A percentile compares a stretch with the other conserved stretches of the same genome.
phyloP scores from a whole-genome alignment of 306 rosid species.

The Hippophae rhamnoides region DNA sequence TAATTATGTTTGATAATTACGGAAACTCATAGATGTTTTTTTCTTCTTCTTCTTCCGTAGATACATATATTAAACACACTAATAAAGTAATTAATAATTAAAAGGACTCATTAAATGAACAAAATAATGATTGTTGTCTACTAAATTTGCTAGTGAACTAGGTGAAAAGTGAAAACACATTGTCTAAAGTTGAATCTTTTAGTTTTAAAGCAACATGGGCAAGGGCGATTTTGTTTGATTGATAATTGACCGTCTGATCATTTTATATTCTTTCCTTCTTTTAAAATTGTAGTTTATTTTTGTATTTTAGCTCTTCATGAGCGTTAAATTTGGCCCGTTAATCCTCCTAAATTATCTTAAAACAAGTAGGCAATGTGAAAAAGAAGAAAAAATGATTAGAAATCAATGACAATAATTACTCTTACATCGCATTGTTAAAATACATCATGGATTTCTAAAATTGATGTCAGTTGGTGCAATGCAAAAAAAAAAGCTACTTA shows the following conservation, averaged over 20 bases:
- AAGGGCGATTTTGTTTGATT: slow-evolving; percentile 6
- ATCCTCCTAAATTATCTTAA: slow-evolving; percentile 4
- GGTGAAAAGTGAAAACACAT: slow-evolving; percentile 10
- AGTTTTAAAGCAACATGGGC: slow-evolving; percentile 20
- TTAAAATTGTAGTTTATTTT: slow-evolving; percentile 1
- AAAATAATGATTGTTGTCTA: slow-evolving; percentile 22
- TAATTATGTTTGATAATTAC: slow-evolving; percentile 20
- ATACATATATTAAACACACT: slow-evolving; percentile 10
- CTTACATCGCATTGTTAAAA: slow-evolving; percentile 37
- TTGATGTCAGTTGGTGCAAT: slow-evolving; percentile 64
- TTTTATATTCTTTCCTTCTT: slow-evolving; percentile 17
- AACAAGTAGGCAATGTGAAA: neutral
- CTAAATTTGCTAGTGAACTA: slow-evolving; percentile 12
- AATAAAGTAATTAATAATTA: slow-evolving; percentile 9
- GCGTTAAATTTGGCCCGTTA: slow-evolving; percentile 14
- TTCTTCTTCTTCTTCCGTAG: slow-evolving; percentile 1
- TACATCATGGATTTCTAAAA: slow-evolving; percentile 65
- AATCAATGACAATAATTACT: slow-evolving; percentile 49
- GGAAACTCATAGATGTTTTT: slow-evolving; percentile 13
- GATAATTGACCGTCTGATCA: slow-evolving; percentile 16
- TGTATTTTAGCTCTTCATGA: slow-evolving; percentile 30
- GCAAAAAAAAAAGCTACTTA: slow-evolving; percentile 32
- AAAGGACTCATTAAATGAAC: slow-evolving; percentile 17
- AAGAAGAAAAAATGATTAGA: slow-evolving; percentile 39
- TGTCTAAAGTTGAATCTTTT: slow-evolving; percentile 26